Conservation (phyloP, 2,329 filamentous ascomycete species). For the Beauveria scarabaeidicola region DNA sequence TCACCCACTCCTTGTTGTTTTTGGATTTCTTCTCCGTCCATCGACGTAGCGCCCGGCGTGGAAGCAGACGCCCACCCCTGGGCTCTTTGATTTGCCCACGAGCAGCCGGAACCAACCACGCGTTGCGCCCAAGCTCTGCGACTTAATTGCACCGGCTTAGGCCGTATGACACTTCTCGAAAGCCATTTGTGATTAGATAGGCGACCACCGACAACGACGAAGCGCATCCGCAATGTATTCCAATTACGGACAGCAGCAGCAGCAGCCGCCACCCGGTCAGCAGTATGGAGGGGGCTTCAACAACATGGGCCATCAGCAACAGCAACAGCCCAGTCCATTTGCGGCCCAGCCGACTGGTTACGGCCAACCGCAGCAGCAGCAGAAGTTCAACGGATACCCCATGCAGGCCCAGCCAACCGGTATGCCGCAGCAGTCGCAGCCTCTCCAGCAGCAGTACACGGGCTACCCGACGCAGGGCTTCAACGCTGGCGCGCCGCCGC, state of each 20-base stretch:
- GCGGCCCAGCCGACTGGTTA: slow-evolving; percentile 54
- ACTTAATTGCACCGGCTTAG: not conserved
- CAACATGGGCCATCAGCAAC: slow-evolving; percentile 32
- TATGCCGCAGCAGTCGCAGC: slow-evolving; percentile 37
- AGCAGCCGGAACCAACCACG: not conserved
- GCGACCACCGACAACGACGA: not conserved
- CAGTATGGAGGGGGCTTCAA: slow-evolving; percentile 44
- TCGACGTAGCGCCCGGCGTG: not conserved
- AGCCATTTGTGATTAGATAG: not conserved
- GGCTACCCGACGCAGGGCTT: slow-evolving; percentile 19
- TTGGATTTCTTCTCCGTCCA: not conserved
- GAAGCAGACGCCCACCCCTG: not conserved
- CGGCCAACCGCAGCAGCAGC: slow-evolving; percentile 40
- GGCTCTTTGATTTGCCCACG: not conserved
- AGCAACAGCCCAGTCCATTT: slow-evolving; percentile 46
- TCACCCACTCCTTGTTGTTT: not conserved
- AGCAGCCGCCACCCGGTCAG: slow-evolving; percentile 54
- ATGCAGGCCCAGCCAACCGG: slow-evolving; percentile 37
- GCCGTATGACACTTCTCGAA: not conserved
- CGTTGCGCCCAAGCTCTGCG: not conserved
- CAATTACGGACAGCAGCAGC: slow-evolving; percentile 68
- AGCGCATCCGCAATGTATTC: slow-evolving; percentile 63
- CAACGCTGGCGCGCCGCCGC: slow-evolving; percentile 37
- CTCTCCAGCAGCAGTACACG: slow-evolving; percentile 40
- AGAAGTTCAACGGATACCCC: slow-evolving; percentile 54